These are phyloP conservation scores for Piloderma croceum DNA, from an alignment of 768 basidiomycete species.

Conservation along the genomic window DNA sequence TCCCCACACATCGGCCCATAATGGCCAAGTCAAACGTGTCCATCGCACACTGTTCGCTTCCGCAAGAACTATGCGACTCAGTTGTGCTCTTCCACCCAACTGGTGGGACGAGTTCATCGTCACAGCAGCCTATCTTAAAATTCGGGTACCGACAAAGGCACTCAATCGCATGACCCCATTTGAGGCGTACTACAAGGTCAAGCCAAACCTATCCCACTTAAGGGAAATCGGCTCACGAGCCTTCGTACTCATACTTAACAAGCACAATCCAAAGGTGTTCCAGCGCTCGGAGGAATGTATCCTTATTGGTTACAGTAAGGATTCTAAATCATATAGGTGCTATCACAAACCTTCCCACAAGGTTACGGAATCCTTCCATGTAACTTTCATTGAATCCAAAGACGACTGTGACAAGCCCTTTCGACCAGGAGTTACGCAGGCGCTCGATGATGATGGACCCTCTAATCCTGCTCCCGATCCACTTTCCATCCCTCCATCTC, in stretches of 20 bases:
- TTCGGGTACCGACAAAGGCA: slow-evolving; percentile 9
- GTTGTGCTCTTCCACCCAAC: slow-evolving; percentile 5
- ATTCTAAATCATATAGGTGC: slow-evolving; percentile 21
- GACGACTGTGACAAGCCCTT: too few relatives aligned
- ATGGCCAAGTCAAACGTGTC: slow-evolving; percentile 8
- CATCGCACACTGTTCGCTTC: slow-evolving; percentile 7
- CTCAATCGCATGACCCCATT: slow-evolving; percentile 7
- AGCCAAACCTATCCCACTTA: slow-evolving; percentile 16
- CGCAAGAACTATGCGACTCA: slow-evolving; percentile 6
- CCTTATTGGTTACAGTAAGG: slow-evolving; percentile 18
- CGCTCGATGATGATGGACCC: too few relatives aligned
- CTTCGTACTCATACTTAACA: too few relatives aligned
- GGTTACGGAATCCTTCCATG: slow-evolving; percentile 12
- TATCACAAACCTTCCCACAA: slow-evolving; percentile 11
- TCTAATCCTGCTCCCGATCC: too few relatives aligned
- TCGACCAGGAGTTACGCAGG: too few relatives aligned
- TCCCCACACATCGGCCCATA: slow-evolving; percentile 10
- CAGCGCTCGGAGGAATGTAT: slow-evolving; percentile 14
- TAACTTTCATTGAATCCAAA: slow-evolving; percentile 19
- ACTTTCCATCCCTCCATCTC: too few relatives aligned
- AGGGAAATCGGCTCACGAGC: slow-evolving; percentile 21
- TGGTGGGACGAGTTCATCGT: slow-evolving; percentile 17
- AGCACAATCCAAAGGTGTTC: too few relatives aligned
- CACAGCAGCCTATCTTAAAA: slow-evolving; percentile 15
- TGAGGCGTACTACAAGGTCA: slow-evolving; percentile 11